Evolutionary conservation across 2,329 filamentous ascomycete species (phyloP), one percentile per base, ranked within the genome.

Genomic region (Aspergillus texensis): DNA sequence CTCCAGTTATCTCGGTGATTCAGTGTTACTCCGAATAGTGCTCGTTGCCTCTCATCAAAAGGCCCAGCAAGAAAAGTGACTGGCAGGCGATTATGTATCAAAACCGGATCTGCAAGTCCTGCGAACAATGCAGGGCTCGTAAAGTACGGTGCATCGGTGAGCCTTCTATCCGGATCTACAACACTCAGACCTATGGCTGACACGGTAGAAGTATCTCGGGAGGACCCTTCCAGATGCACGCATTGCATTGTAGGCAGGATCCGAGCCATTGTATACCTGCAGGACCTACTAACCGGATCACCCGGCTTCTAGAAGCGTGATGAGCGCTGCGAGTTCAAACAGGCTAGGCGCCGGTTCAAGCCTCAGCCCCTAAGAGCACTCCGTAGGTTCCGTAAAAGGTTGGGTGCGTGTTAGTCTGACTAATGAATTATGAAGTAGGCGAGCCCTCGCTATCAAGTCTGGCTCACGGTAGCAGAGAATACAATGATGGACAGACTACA

Each of bases 221-320:
- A 55, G 10, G 52, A 55, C 24, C 52, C 52, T 3, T 26, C 34
- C 12, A 36, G 52, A 26, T 55, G 52, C 21, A 39, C 6, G 10
- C 52, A 55, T 55, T 55, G 52, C 32, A 26, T 55, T 55, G 52
- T 55, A 39, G 21, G 52, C n/a, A 24, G 10, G n/a, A 32, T n/a
- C 26, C 12, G 1, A 12, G 19, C 4, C 28, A 21, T 19, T 6
- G 6, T 32, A 4, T 10, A 2, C 10, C 16, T 6, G 12, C 12
- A 10, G 8, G 19, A n/a, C 8, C 5, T 32, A 55, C 14, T 19
- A 24, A 21, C 24, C 30, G 16, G 24, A 36, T 39, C 32, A 19
- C 6, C 14, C 4, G 32, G 24, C 12, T 12, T 21, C 32, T 39
- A 55, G 52, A 55, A 55, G 14, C 52, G 52, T 8, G 52, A n/a